Evolutionary conservation across 768 basidiomycete species (phyloP).

Genomic region (Mrakia gelida): DNA sequence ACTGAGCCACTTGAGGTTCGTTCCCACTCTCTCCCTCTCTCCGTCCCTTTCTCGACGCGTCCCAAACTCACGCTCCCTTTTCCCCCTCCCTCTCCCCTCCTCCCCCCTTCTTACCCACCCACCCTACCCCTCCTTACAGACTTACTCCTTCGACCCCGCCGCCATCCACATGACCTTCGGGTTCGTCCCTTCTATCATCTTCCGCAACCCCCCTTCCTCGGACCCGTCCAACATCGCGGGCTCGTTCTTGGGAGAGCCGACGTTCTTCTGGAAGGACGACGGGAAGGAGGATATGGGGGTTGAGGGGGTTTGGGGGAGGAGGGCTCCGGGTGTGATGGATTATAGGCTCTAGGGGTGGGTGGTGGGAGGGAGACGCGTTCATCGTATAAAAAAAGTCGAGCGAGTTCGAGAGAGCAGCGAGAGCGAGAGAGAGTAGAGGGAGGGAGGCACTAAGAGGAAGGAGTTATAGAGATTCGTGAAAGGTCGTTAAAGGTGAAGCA

Average conservation of each 20-base stretch:
- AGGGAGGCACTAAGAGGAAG: background rate
- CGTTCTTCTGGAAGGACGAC: background rate
- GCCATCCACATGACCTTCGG: background rate
- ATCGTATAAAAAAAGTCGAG: background rate
- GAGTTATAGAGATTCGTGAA: background rate
- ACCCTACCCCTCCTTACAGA: background rate
- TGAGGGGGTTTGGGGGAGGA: background rate
- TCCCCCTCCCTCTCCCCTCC: background rate
- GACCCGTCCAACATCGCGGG: background rate
- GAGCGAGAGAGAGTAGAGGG: background rate
- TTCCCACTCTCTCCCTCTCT: background rate
- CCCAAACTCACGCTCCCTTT: too few species aligned
- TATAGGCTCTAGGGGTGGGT: background rate
- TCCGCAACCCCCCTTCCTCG: background rate
- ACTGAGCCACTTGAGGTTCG: background rate
- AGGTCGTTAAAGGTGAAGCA: background rate
- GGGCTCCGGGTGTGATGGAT: background rate
- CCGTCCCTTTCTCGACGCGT: background rate
- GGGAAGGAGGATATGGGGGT: conserved; percentile 1
- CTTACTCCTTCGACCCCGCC: background rate
- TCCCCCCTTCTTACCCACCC: too few species aligned
- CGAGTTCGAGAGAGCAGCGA: background rate
- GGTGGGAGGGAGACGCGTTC: too few species aligned
- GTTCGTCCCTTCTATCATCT: background rate
- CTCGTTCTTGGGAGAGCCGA: background rate